Conservation (phyloP, 2,329 filamentous ascomycete genomes). For the Xylaria sp. region DNA sequence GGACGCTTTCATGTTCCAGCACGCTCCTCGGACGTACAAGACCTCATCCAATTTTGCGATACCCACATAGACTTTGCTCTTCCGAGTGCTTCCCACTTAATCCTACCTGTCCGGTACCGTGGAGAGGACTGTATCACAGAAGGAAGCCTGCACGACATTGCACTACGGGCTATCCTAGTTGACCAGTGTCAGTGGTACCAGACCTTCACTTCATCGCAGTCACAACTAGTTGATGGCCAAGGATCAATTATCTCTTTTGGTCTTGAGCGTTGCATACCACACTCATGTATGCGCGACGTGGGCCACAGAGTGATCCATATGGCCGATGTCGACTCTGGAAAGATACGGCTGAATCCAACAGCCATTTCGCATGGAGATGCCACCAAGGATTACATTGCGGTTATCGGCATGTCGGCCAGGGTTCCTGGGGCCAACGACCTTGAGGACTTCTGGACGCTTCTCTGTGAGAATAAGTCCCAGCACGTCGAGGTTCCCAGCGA, state of each 20-base stretch:
- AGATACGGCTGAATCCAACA: conserved; percentile 1
- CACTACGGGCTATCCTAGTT: conserved; percentile 1
- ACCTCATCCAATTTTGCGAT: too few relatives aligned
- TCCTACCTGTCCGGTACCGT: too few relatives aligned
- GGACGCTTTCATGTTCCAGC: conserved; percentile 41
- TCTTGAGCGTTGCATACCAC: background rate
- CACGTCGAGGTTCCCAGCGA: conserved; percentile 32
- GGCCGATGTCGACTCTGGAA: conserved; percentile 5
- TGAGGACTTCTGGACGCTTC: conserved; percentile 39
- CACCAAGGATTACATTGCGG: conserved; percentile 33
- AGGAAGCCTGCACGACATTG: background rate
- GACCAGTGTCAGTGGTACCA: conserved; percentile 6
- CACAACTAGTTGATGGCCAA: too few relatives aligned
- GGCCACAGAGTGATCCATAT: conserved; percentile 4
- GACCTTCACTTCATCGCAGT: too few relatives aligned
- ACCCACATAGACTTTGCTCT: too few relatives aligned
- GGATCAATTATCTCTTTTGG: too few relatives aligned
- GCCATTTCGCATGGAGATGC: conserved; percentile 1
- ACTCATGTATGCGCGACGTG: too few relatives aligned
- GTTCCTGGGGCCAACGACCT: conserved; percentile 40
- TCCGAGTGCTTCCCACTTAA: too few relatives aligned
- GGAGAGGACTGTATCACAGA: background rate
- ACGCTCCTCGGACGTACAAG: too few relatives aligned
- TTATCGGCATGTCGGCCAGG: conserved; percentile 42
- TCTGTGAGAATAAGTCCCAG: conserved; percentile 35